Percentiles rank a stretch among this genome's conserved stretches.
Evolutionary conservation across 352 stramenopile species (phyloP).

Genomic region (Pythium vanterpoolii): DNA sequence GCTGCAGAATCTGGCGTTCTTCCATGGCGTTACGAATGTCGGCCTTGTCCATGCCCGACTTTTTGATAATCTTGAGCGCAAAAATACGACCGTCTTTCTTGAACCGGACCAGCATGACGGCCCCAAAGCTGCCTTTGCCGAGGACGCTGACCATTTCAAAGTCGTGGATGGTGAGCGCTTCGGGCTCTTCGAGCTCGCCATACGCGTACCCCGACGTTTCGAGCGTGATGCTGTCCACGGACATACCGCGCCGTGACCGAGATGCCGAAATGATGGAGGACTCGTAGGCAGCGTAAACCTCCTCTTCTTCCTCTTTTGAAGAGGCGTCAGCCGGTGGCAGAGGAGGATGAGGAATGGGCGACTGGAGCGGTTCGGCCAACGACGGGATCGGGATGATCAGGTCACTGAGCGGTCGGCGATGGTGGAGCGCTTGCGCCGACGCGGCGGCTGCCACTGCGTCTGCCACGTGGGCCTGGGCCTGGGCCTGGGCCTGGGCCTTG

Average conservation of each 20-base stretch:
- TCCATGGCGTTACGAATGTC: conserved; percentile 88
- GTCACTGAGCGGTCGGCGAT: conserved; percentile 54
- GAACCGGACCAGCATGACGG: conserved; percentile 88
- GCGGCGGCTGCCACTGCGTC: conserved; percentile 21
- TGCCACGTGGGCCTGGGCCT: conserved; percentile 11
- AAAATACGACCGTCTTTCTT: conserved; percentile 88
- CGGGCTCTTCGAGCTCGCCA: conserved; percentile 28
- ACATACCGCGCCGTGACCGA: conserved; percentile 13
- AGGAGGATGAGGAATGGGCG: conserved; percentile 8
- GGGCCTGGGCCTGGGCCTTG: no score
- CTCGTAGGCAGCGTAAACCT: conserved; percentile 17
- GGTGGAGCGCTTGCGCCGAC: conserved; percentile 31
- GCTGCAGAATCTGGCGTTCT: conserved; percentile 86
- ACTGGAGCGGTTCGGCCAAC: conserved; percentile 23
- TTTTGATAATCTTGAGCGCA: conserved; percentile 90
- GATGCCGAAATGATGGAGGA: conserved; percentile 16
- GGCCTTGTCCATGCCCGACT: conserved; percentile 82
- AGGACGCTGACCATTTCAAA: conserved; percentile 90
- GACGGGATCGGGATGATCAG: conserved; percentile 72
- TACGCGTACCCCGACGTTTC: conserved; percentile 17
- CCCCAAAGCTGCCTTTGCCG: conserved; percentile 83
- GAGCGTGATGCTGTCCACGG: conserved; percentile 22
- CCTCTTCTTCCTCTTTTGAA: conserved; percentile 13
- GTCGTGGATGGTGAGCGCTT: conserved; percentile 83
- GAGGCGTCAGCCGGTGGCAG: neutral